Conservation (phyloP, 108 stramenopile species). For the Skeletonema potamos region DNA sequence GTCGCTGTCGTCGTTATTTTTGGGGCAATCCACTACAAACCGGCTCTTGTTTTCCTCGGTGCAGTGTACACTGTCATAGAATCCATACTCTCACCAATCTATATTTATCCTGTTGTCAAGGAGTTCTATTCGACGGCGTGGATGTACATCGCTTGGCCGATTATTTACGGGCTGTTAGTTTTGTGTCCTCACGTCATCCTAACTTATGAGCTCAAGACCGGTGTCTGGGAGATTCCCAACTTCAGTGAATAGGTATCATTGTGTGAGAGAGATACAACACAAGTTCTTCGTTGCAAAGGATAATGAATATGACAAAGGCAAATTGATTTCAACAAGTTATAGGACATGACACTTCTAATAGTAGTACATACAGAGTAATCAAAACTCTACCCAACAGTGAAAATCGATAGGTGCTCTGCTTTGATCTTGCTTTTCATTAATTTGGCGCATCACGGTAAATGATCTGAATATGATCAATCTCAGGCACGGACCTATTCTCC, state of each 20-base stretch:
- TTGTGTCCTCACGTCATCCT: slow-evolving; percentile 6
- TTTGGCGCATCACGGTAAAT: too few species aligned
- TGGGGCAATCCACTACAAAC: slow-evolving; percentile 10
- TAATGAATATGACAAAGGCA: too few species aligned
- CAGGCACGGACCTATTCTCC: too few species aligned
- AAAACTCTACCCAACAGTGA: too few species aligned
- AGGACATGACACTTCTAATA: too few species aligned
- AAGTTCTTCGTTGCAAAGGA: too few species aligned
- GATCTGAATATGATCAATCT: too few species aligned
- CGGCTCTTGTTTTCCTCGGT: slow-evolving; percentile 3
- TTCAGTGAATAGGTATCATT: background rate
- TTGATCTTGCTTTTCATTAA: too few species aligned
- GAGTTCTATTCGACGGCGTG: background rate
- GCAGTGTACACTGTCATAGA: slow-evolving; percentile 8
- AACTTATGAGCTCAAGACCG: slow-evolving; percentile 4
- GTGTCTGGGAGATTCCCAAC: background rate
- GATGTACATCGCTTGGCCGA: background rate
- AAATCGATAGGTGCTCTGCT: too few species aligned
- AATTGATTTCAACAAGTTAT: too few species aligned
- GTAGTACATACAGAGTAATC: too few species aligned
- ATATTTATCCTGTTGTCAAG: background rate
- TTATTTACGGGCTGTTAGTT: background rate
- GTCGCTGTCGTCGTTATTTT: slow-evolving; percentile 4
- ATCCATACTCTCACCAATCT: background rate
- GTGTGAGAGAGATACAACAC: background rate